Evolutionary conservation across 2,329 filamentous ascomycete species (phyloP).

Genomic region (Venturia effusa): DNA sequence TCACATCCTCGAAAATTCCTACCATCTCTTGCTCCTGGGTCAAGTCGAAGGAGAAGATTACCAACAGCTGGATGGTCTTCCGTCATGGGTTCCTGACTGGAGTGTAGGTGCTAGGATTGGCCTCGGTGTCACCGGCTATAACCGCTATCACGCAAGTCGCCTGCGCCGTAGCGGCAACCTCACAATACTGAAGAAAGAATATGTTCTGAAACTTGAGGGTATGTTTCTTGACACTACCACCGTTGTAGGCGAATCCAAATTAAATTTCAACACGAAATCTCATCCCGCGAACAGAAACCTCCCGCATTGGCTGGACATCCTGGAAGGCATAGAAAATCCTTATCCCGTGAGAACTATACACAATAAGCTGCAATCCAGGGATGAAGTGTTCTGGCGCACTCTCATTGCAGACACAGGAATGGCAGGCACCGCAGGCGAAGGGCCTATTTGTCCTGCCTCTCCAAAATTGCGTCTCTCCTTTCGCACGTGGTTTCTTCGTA

Average conservation of each 20-base stretch:
- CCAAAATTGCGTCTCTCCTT: neutral
- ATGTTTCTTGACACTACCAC: neutral
- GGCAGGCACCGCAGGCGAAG: too few species aligned
- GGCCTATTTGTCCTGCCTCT: neutral
- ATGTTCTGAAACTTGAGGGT: neutral
- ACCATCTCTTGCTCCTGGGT: neutral
- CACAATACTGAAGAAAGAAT: neutral
- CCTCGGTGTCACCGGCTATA: neutral
- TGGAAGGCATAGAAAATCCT: neutral
- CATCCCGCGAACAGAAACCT: neutral
- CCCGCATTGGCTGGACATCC: neutral
- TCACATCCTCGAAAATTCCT: neutral
- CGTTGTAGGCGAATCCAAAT: neutral
- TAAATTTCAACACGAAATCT: neutral
- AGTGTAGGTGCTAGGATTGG: neutral
- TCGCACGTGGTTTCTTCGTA: neutral
- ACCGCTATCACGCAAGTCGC: neutral
- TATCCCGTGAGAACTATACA: neutral
- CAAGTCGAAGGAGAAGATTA: neutral
- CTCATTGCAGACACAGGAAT: slow-evolving; percentile 4
- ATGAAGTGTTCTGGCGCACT: neutral
- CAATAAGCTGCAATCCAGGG: neutral
- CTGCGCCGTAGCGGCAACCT: neutral
- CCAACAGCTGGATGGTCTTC: neutral
- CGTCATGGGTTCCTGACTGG: slow-evolving; percentile 1